phyloP scores from a whole-genome alignment of 2,329 filamentous ascomycete genomes.

The Arachnopeziza araneosa region DNA sequence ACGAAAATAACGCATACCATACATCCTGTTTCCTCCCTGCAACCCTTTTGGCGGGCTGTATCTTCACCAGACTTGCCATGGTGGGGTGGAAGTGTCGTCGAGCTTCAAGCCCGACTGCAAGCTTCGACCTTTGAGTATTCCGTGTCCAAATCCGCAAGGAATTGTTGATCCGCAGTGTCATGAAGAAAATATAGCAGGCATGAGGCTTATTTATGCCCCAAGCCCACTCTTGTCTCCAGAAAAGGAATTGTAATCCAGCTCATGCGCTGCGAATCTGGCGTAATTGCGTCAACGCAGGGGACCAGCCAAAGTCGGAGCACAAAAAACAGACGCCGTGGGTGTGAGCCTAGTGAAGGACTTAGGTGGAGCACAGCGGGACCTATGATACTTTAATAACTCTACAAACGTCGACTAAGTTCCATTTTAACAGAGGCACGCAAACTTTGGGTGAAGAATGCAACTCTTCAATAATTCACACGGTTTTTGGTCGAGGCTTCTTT shows the following conservation, averaged over 20 bases:
- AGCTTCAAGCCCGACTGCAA: neutral
- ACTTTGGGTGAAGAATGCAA: neutral
- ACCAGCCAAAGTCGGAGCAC: neutral
- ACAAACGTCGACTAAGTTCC: neutral
- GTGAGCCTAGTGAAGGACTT: no score
- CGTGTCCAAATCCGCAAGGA: neutral
- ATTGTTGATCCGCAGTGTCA: neutral
- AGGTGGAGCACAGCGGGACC: no score
- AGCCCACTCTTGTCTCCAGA: neutral
- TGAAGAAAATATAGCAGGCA: neutral
- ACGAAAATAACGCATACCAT: conserved; percentile 38
- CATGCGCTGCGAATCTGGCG: neutral
- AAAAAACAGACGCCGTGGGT: neutral
- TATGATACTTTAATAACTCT: neutral
- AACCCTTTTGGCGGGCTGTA: conserved; percentile 49
- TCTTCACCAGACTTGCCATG: conserved; percentile 26
- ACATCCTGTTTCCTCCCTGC: conserved; percentile 52
- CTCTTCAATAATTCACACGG: neutral
- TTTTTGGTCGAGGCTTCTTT: neutral
- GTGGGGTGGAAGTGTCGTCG: conserved; percentile 6
- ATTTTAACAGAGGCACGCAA: neutral
- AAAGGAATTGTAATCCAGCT: neutral
- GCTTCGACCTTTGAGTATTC: neutral
- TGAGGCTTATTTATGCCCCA: neutral
- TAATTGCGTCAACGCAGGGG: neutral